Base-by-base conservation (phyloP, 2,329 filamentous ascomycete genomes). In the Cercospora zeae-maydis region DNA sequence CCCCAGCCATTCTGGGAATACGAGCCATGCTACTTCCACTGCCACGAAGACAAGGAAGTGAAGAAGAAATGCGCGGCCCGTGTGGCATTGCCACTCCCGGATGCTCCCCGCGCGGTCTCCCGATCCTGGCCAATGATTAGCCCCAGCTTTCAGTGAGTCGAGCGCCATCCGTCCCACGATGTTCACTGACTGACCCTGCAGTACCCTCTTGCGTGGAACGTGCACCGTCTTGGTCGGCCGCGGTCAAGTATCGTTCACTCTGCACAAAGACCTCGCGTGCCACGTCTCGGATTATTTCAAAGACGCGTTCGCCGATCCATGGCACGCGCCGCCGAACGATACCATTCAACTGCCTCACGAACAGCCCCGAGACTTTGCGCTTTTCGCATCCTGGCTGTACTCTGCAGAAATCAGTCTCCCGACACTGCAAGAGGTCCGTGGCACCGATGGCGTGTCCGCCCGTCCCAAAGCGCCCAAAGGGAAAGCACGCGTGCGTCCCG, bases 261-360 rank as follows among this genome's bases (percentile, higher is more conserved):
- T 59, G 8, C 57, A 59, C 6, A 59, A 59, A 51, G 57, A 59
- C 31, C 57, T 59, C 27, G 57, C 56, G n/a, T 59, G 57, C 57
- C 21, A 59, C 19, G 31, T 49, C 31, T 59, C 57, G 4, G 57
- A 45, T 16, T 59, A 51, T 19, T 59, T 59, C 19, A 10, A 27
- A 6, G 57, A 59, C 27, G 51, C 31, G 5, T 59, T 59, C n/a
- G 57, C 30, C 27, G 57, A 59, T 11, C 14, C 42, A 2, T 59
- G 57, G 57, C 57, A 59, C 24, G 57, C 42, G 2, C 57, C 57
- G 19, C 57, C 57, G 1, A 30, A 59, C 31, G 57, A 59, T 16
- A 47, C 21, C 13, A 33, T 59, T 13, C 39, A 37, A 1, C 31
- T 59, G 6, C 19, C 45, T n/a, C 30, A 36, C 8, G 57, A 59